A percentile compares a stretch with the other conserved stretches of the same genome.
Conservation (phyloP, 345 rosid species). For the Eucalyptus sideroxylon region DNA sequence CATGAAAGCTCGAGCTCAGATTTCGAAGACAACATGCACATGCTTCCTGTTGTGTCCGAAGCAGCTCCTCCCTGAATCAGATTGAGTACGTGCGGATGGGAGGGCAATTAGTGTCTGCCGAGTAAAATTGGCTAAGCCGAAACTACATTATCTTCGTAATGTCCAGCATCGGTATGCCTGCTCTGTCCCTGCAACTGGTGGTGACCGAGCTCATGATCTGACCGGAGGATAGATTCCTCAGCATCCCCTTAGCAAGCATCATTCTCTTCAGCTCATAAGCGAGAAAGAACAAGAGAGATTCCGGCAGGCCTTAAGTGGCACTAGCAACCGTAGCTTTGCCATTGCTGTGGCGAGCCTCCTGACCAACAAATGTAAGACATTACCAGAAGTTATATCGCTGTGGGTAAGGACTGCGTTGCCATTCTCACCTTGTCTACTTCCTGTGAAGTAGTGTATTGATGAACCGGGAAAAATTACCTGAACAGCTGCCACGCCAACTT, state of each 20-base stretch:
- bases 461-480: constrained; percentile 45
- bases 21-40: constrained; percentile 11
- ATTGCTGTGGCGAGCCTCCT: constrained; percentile 52
- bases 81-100: constrained; percentile 16
- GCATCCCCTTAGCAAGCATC: constrained; percentile 75
- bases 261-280: constrained; percentile 68
- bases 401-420: constrained; percentile 32
- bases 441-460: constrained; percentile 49
- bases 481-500: constrained; percentile 49
- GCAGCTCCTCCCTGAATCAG: constrained; percentile 47
- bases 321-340: constrained; percentile 64
- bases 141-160: constrained; percentile 51
- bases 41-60: constrained; percentile 53
- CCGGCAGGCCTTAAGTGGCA: constrained; percentile 56
- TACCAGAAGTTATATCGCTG: constrained; percentile 29
- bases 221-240: constrained; percentile 59
- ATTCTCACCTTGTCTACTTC: constrained; percentile 34
- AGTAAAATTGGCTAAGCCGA: constrained; percentile 27
- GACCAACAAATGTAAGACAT: constrained; percentile 34
- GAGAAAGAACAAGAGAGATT: constrained; percentile 60
- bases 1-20: constrained; percentile 37
- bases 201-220: constrained; percentile 81
- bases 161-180: constrained; percentile 62
- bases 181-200: constrained; percentile 57
- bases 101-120: background rate